phyloP scores from a whole-genome alignment of 164 flowering plant species.

The Akebia trifoliata region DNA sequence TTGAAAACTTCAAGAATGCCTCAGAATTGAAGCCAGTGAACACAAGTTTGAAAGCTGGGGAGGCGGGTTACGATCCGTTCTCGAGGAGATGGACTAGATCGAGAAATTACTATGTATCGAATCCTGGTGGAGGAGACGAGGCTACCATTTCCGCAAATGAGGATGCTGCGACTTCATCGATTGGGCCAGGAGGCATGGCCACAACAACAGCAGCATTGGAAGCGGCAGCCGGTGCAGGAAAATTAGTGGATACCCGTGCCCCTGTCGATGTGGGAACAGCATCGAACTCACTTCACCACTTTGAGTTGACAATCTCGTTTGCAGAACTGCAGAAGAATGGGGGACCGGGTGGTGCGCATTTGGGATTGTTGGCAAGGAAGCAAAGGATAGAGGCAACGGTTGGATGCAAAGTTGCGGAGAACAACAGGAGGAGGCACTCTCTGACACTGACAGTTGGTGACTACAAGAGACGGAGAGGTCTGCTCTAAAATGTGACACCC shows the following conservation, averaged over 20 bases:
- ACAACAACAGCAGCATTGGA: conserved; percentile 82
- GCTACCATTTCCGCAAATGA: conserved; percentile 25
- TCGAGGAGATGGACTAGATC: conserved; percentile 96
- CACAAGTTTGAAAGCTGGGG: conserved; percentile 71
- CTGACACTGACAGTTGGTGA: conserved; percentile 76
- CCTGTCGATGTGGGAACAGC: conserved; percentile 92
- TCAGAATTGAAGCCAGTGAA: conserved; percentile 63
- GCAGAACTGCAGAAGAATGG: conserved; percentile 65
- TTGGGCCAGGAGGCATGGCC: conserved; percentile 28
- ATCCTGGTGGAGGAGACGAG: conserved; percentile 37
- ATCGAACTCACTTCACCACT: conserved; percentile 61
- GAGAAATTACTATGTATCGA: conserved; percentile 64
- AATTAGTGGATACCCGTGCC: conserved; percentile 85
- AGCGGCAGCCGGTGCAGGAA: conserved; percentile 94
- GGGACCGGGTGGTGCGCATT: conserved; percentile 68
- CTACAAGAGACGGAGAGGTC: conserved; percentile 89
- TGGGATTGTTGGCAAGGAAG: conserved; percentile 85
- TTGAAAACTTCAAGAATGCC: conserved; percentile 89
- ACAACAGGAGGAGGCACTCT: conserved; percentile 85
- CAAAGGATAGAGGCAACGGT: conserved; percentile 80
- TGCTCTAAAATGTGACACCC: conserved; percentile 38
- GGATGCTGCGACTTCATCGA: conserved; percentile 16
- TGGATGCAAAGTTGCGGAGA: conserved; percentile 69
- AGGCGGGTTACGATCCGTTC: conserved; percentile 95
- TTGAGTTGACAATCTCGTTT: conserved; percentile 79